phyloP scores from a whole-genome alignment of 371 early-diverging fungal species.

The Coelomomyces lativittatus region DNA sequence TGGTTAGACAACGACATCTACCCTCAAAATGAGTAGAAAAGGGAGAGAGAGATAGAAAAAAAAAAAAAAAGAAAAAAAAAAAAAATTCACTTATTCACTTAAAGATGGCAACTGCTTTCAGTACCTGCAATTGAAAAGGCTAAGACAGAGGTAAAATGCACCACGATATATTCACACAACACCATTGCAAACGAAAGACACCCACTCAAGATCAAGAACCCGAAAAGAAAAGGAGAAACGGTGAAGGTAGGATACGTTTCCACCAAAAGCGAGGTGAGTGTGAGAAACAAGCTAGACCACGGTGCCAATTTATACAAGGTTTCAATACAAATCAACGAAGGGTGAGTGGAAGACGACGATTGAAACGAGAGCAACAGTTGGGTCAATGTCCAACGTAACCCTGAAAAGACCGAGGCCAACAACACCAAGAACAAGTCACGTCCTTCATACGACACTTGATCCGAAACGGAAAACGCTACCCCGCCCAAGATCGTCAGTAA shows the following conservation, averaged over 20 bases:
- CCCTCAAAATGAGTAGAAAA: too few relatives aligned
- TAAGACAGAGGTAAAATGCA: background rate
- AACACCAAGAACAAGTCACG: background rate
- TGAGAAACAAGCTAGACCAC: background rate
- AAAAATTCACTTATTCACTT: too few relatives aligned
- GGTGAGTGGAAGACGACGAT: too few relatives aligned
- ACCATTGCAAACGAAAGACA: background rate
- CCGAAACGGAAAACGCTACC: background rate
- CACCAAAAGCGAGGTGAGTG: background rate
- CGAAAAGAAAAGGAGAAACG: too few relatives aligned
- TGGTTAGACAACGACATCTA: too few relatives aligned
- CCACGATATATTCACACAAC: background rate
- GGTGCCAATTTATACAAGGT: background rate
- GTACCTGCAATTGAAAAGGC: background rate
- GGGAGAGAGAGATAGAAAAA: background rate
- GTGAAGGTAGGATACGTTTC: background rate
- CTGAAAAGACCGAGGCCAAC: background rate
- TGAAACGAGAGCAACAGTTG: background rate
- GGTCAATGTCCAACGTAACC: background rate
- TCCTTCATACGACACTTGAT: background rate
- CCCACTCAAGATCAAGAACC: background rate
- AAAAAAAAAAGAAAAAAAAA: too few relatives aligned
- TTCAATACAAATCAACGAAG: too few relatives aligned
- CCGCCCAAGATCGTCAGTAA: background rate
- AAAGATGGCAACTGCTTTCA: too few relatives aligned